phyloP scores from a whole-genome alignment of 345 rosid species.

The Aquilaria sinensis region DNA sequence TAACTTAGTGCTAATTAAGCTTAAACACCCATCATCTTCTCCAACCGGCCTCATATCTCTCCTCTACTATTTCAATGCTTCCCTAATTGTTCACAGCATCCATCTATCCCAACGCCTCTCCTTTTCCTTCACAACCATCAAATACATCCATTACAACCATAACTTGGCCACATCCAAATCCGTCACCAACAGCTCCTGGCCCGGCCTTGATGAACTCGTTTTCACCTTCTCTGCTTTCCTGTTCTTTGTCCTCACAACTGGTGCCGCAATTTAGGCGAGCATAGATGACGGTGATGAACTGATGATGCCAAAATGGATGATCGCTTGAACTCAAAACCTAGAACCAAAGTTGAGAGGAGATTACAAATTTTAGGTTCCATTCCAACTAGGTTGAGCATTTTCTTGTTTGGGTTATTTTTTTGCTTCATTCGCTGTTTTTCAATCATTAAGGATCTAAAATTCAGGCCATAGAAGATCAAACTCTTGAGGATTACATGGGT shows the following conservation, averaged over 20 bases:
- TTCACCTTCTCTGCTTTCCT: slow-evolving; percentile 50
- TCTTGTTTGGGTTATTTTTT: slow-evolving; percentile 46
- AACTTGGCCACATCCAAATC: slow-evolving; percentile 55
- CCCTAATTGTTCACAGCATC: slow-evolving; percentile 88
- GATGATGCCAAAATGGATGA: neutral
- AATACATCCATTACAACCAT: slow-evolving; percentile 64
- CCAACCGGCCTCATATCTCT: slow-evolving; percentile 65
- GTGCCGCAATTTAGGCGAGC: slow-evolving; percentile 56
- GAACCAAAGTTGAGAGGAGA: slow-evolving; percentile 23
- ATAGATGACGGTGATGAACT: slow-evolving; percentile 6
- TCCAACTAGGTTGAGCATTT: slow-evolving; percentile 69
- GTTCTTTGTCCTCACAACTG: slow-evolving; percentile 56
- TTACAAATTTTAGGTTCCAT: slow-evolving; percentile 47
- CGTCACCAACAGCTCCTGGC: slow-evolving; percentile 55
- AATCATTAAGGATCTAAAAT: slow-evolving; percentile 37
- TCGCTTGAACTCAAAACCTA: slow-evolving; percentile 7
- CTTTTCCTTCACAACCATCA: slow-evolving; percentile 83
- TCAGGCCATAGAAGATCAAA: slow-evolving; percentile 61
- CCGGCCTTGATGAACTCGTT: slow-evolving; percentile 68
- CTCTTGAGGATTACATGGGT: slow-evolving; percentile 61
- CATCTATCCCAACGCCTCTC: slow-evolving; percentile 93
- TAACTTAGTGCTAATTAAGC: no score
- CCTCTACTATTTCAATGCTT: slow-evolving; percentile 61
- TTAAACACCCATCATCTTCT: no score
- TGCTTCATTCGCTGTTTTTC: slow-evolving; percentile 63